Base-by-base conservation (phyloP, 176 grass and related monocot species). In the Rhynchospora pubera region DNA sequence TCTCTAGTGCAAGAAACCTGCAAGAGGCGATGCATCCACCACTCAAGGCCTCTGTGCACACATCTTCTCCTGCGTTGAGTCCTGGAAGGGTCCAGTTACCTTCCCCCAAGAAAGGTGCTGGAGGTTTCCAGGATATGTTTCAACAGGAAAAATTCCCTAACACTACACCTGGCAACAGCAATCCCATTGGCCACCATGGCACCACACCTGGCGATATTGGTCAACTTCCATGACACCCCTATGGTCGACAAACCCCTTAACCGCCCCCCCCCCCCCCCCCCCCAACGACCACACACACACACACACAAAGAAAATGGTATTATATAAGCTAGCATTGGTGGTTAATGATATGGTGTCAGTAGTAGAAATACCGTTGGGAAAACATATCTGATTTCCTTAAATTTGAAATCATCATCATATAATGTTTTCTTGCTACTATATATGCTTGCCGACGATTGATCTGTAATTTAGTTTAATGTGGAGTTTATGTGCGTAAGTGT, bases 121-220 rank as follows among this genome's bases (percentile, higher is more conserved):
- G 68, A 50, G 42, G 9, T 23, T 43, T 72, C 68, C 68, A 50
- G 68, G n/a, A 48, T 10, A 23, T 12, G 19, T 47, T 48, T 45
- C 0, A 9, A 72, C 0, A 5, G 10, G 21, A 5, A 16, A 72
- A 72, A 50, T 72, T 13, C 45, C 68, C 68, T 50, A 18, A 72
- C 21, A 72, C 68, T 0, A 23, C 68, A 72, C 68, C 68, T 13
- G 68, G 68, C 44, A 72, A 72, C 45, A 72, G 68, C 68, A 72
- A 72, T 14, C 68, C 68, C 23, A 50, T 72, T 23, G 68, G 68
- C 44, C 68, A 72, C 45, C 68, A 72, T 23, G 68, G 48, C 1
- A 72, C 9, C 44, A 23, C 45, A 50, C 68, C 43, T 9, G 9
- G 14, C 15, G 53, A 4, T 56, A 10, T 56, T 56, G 53, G 53